Evolutionary conservation across 1,139 yeast species (phyloP).

Genomic region (Yamadazyma dendronema): DNA sequence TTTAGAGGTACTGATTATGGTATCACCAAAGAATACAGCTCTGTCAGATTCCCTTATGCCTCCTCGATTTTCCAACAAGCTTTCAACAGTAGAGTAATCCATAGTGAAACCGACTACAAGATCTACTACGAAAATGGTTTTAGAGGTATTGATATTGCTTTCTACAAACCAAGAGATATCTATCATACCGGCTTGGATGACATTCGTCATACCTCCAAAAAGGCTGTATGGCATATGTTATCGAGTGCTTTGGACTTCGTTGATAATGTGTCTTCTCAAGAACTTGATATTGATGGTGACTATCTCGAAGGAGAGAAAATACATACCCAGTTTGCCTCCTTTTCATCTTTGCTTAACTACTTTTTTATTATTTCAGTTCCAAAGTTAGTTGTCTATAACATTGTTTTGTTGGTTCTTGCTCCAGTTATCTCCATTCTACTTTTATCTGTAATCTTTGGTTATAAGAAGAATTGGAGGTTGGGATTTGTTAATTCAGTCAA

Average conservation of each 20-base stretch:
- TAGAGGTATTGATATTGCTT: conserved; percentile 75
- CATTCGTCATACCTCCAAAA: conserved; percentile 59
- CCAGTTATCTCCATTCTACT: conserved; percentile 56
- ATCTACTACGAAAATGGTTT: conserved; percentile 57
- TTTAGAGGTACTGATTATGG: conserved; percentile 83
- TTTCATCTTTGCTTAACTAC: conserved; percentile 58
- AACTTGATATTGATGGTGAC: conserved; percentile 40
- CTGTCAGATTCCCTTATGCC: conserved; percentile 72
- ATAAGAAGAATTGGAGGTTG: conserved; percentile 51
- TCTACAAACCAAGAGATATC: conserved; percentile 65
- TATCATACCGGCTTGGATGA: conserved; percentile 81
- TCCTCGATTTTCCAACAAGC: conserved; percentile 76
- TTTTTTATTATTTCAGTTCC: conserved; percentile 57
- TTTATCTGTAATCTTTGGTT: conserved; percentile 42
- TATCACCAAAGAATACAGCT: conserved; percentile 41
- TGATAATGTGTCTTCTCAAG: conserved; percentile 35
- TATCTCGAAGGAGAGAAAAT: conserved; percentile 10
- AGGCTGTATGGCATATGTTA: conserved; percentile 82
- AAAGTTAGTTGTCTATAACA: conserved; percentile 44
- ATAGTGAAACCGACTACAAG: conserved; percentile 83
- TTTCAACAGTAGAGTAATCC: conserved; percentile 67
- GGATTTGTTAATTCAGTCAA: conserved; percentile 41
- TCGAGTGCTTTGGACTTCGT: conserved; percentile 63
- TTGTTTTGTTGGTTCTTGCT: conserved; percentile 47
- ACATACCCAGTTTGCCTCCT: conserved; percentile 49